These are phyloP conservation scores for Citrus maxima DNA, from an alignment of 345 rosid genomes.

Conservation along the genomic window DNA sequence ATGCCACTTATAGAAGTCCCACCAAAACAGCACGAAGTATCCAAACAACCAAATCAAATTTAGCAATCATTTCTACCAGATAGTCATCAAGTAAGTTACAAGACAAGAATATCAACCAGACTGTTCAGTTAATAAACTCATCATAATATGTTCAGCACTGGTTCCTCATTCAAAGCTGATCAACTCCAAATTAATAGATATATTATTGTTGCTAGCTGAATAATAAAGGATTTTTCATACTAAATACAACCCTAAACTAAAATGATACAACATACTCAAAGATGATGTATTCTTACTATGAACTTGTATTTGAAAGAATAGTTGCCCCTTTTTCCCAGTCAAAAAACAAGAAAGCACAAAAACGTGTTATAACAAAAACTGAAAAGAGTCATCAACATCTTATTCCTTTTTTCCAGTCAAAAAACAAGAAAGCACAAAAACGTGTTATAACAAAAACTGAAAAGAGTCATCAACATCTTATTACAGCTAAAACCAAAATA, in stretches of 20 bases:
- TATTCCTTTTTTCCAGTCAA: background rate
- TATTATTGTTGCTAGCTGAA: background rate
- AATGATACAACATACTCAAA: background rate
- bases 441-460: background rate
- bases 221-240: background rate
- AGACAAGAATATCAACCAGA: background rate
- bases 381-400: background rate
- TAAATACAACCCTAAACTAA: background rate
- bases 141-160: background rate
- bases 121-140: background rate
- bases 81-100: background rate
- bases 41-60: background rate
- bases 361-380: background rate
- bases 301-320: background rate
- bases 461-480: background rate
- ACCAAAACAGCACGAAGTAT: slow-evolving; percentile 1
- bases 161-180: background rate
- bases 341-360: background rate
- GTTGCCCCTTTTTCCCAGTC: background rate
- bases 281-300: background rate
- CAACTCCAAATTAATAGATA: background rate
- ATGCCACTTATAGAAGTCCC: slow-evolving; percentile 6
- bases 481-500: background rate
- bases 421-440: background rate
- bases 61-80: background rate